Conservation (phyloP, 331 rosid species). For the Malus hybrid region DNA sequence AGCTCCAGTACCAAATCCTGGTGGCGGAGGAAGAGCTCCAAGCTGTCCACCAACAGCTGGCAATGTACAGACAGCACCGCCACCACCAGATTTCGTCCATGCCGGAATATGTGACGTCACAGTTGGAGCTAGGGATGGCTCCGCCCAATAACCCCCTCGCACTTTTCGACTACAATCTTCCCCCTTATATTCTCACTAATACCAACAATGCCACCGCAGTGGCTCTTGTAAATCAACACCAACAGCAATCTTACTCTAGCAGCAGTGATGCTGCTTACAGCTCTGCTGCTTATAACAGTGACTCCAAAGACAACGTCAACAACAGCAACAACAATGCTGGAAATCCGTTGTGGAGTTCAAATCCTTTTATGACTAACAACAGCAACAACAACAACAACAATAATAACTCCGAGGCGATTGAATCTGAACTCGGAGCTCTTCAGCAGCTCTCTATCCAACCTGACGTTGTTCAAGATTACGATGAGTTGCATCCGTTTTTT, state of each 20-base stretch:
- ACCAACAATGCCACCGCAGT: constrained; percentile 6
- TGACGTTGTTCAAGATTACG: constrained; percentile 44
- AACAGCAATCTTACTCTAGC: constrained; percentile 47
- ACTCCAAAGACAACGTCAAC: constrained; percentile 23
- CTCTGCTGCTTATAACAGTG: constrained; percentile 27
- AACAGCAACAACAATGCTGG: neutral
- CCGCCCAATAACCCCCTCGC: constrained; percentile 30
- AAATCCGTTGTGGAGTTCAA: constrained; percentile 39
- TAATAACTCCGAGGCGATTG: constrained; percentile 21
- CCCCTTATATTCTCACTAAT: constrained; percentile 5
- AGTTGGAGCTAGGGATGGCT: constrained; percentile 53
- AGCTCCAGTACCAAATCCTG: constrained; percentile 40
- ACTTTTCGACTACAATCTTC: constrained; percentile 27
- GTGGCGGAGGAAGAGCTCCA: constrained; percentile 49
- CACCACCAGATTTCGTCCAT: constrained; percentile 30
- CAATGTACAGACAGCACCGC: constrained; percentile 46
- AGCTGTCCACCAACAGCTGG: constrained; percentile 45
- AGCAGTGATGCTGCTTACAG: constrained; percentile 29
- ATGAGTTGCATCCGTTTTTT: constrained; percentile 62
- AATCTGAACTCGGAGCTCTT: constrained; percentile 26
- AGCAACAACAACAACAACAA: constrained; percentile 1
- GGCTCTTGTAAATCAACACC: constrained; percentile 28
- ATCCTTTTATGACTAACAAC: constrained; percentile 19
- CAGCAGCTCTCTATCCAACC: constrained; percentile 40
- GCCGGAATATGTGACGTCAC: constrained; percentile 33